A percentile compares a stretch with the other conserved stretches of the same genome.
These are phyloP conservation scores for Rhynchosporium secalis DNA, from an alignment of 2,329 filamentous ascomycete genomes.

Conservation along the genomic window DNA sequence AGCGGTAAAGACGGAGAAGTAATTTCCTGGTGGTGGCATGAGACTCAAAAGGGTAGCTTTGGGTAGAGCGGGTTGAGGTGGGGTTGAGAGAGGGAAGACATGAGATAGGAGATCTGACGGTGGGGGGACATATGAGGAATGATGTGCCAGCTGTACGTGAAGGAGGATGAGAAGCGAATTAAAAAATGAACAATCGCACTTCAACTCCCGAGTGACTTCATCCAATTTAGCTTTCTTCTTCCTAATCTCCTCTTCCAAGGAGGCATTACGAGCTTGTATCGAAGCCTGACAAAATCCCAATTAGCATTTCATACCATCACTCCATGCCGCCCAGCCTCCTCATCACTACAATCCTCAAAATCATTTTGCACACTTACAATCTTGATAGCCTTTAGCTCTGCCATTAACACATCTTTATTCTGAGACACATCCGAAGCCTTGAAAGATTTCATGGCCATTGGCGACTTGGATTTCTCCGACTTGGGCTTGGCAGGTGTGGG, in stretches of 20 bases:
- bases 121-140: not conserved
- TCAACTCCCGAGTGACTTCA: conserved; percentile 40
- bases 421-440: conserved; percentile 15
- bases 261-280: conserved; percentile 47
- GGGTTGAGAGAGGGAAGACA: too few species aligned
- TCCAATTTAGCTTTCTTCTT: conserved; percentile 40
- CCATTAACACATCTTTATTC: conserved; percentile 32
- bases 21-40: too few species aligned
- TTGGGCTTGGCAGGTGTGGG: not conserved
- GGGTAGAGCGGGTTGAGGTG: too few species aligned
- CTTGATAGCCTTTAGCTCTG: conserved; percentile 38
- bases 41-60: too few species aligned
- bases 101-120: too few species aligned
- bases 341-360: not conserved
- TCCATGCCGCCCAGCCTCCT: not conserved
- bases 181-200: conserved; percentile 28
- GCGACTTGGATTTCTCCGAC: not conserved
- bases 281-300: conserved; percentile 30
- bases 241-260: conserved; percentile 43
- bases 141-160: not conserved
- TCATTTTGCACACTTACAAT: conserved; percentile 28
- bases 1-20: not conserved
- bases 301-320: not conserved
- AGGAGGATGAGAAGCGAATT: too few species aligned
- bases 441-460: not conserved